Evolutionary conservation across 805 yeast genomes (phyloP).

Genomic region (Saccharomycopsis olivae): DNA sequence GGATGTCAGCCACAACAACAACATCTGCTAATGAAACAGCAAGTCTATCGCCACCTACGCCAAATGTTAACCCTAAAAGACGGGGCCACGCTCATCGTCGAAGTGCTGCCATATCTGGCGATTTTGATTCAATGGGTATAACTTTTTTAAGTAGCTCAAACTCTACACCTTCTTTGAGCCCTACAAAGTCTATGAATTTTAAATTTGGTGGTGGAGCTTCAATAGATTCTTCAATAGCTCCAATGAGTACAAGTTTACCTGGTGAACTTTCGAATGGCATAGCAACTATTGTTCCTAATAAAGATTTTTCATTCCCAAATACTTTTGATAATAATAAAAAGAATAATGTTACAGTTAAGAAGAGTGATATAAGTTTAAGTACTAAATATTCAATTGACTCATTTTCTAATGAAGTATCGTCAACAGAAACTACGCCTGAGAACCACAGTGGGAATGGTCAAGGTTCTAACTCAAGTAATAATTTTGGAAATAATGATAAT

Average conservation of each 20-base stretch:
- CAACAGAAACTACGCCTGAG: slow-evolving; percentile 22
- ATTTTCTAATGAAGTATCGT: slow-evolving; percentile 19
- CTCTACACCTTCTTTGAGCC: slow-evolving; percentile 6
- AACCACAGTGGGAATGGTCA: neutral
- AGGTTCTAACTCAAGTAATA: neutral
- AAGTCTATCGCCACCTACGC: neutral
- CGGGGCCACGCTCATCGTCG: slow-evolving; percentile 71
- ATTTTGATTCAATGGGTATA: slow-evolving; percentile 45
- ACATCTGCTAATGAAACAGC: neutral
- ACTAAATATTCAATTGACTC: slow-evolving; percentile 18
- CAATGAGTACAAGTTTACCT: too few species aligned
- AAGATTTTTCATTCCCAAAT: slow-evolving; percentile 10
- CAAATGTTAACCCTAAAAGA: slow-evolving; percentile 19
- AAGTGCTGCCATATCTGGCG: slow-evolving; percentile 84
- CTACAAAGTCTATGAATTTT: slow-evolving; percentile 4
- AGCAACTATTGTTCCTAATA: slow-evolving; percentile 6
- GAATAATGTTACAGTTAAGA: slow-evolving; percentile 4
- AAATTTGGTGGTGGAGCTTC: slow-evolving; percentile 8
- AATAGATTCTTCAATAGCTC: neutral
- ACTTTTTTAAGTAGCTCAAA: slow-evolving; percentile 9
- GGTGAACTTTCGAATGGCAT: neutral
- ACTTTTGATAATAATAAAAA: neutral
- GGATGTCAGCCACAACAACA: neutral
- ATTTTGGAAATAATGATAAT: slow-evolving; percentile 5
- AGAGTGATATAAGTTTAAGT: slow-evolving; percentile 15